Base-by-base conservation (phyloP, 2,329 filamentous ascomycete species). In the Fusarium redolens region DNA sequence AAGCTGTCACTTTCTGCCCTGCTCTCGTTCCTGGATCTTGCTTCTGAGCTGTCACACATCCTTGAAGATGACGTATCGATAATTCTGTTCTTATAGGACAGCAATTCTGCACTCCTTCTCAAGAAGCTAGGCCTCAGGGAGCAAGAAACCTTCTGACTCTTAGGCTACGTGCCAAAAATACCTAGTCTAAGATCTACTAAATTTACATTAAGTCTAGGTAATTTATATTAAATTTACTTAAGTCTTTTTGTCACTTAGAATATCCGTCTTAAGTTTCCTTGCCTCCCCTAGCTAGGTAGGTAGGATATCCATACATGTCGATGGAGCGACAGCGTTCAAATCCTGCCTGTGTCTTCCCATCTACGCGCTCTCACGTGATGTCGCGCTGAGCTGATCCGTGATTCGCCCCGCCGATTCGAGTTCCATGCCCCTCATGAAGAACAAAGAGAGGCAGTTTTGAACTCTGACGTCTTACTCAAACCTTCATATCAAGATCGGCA, bases 291-390 rank as follows among this genome's bases (percentile, higher is more conserved):
- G 28, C 28, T 28, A 28, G 28, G 28, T 28, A 7, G 28, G 28
- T 28, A 28, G 65, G 55, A 55, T 61, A 33, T 44, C 18, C 41
- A 40, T 22, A 25, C 28, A n/a, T 31, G 8, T 43, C 15, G 31
- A 35, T 30, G 38, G 22, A 37, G 52, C 22, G 41, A 45, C n/a
- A 65, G 57, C 5, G 6, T 18, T 15, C 25, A 41, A 33, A 55
- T 30, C 20, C 52, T 25, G 30, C n/a, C 35, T 13, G 7, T 28
- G 14, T 15, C 28, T 5, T 18, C 37, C 22, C 22, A 22, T 74
- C 22, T 61, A 74, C 72, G 57, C 72, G 72, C 14, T 11, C 8
- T 13, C 72, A 74, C 72, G 72, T 74, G 72, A 74, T 22, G n/a
- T 37, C 72, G 72, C 35, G 72, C 13, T 40, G 28, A 31, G 20